Percentiles rank a stretch among this genome's conserved stretches.
Conservation (phyloP, 2,329 filamentous ascomycete species). For the Beauveria rudraprayagi region DNA sequence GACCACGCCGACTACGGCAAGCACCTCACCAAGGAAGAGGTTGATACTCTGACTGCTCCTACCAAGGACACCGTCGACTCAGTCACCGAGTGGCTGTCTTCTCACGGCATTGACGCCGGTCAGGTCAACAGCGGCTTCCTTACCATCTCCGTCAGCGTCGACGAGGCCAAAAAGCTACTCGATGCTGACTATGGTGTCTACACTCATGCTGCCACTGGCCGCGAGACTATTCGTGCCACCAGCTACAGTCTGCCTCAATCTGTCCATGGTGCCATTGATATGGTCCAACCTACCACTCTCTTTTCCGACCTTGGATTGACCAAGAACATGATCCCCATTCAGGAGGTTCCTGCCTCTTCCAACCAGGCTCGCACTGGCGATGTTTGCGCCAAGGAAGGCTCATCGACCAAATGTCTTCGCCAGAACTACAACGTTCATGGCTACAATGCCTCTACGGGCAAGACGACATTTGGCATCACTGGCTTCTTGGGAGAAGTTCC, state of each 20-base stretch:
- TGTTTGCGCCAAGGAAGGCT: neutral
- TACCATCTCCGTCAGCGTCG: neutral
- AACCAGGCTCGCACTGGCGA: neutral
- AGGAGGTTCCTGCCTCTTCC: neutral
- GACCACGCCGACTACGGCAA: constrained; percentile 11
- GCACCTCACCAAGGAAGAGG: constrained; percentile 12
- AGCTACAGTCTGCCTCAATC: constrained; percentile 9
- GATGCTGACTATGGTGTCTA: constrained; percentile 11
- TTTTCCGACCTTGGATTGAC: constrained; percentile 8
- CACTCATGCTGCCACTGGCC: constrained; percentile 1
- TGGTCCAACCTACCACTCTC: constrained; percentile 12
- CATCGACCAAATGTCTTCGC: constrained; percentile 6
- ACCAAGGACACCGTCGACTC: constrained; percentile 7
- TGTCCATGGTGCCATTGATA: constrained; percentile 6
- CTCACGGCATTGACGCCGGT: constrained; percentile 9
- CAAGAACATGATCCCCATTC: neutral
- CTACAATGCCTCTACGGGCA: neutral
- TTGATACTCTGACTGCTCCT: constrained; percentile 12
- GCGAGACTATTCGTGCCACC: constrained; percentile 9
- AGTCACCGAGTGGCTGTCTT: constrained; percentile 10
- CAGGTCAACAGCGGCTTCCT: constrained; percentile 6
- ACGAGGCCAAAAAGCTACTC: constrained; percentile 8
- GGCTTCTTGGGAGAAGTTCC: constrained; percentile 9
- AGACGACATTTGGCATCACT: constrained; percentile 1
- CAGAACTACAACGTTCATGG: constrained; percentile 9